These are phyloP conservation scores for Phoma sp. DNA, from an alignment of 2,329 filamentous ascomycete genomes.

Conservation along the genomic window DNA sequence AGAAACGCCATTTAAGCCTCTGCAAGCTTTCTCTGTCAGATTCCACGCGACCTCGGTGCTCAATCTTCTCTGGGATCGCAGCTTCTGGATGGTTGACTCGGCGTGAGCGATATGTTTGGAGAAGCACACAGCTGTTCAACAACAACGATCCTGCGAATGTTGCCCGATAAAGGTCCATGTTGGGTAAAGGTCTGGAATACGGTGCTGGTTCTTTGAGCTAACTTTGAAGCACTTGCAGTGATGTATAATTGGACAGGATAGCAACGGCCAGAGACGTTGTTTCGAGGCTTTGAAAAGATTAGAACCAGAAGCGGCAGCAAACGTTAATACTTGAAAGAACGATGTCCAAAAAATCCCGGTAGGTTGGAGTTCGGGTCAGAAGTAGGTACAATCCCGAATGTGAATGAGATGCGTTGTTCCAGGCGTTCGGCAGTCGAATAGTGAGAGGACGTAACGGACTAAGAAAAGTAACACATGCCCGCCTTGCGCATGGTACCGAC, in stretches of 20 bases:
- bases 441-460: constrained; percentile 4
- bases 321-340: neutral
- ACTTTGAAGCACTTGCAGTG: neutral
- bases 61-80: constrained; percentile 26
- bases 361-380: neutral
- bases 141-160: constrained; percentile 38
- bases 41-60: constrained; percentile 32
- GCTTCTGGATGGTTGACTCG: constrained; percentile 13
- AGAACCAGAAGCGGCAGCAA: neutral
- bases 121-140: constrained; percentile 36
- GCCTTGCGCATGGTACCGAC: constrained; percentile 7
- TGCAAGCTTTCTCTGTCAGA: constrained; percentile 37
- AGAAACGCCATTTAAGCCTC: constrained; percentile 52
- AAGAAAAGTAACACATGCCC: neutral
- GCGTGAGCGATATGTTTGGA: constrained; percentile 35
- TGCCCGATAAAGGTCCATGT: constrained; percentile 41
- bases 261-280: neutral
- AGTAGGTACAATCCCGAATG: constrained; percentile 1
- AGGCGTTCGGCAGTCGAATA: constrained; percentile 2
- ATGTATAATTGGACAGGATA: neutral
- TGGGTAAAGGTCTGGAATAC: constrained; percentile 9
- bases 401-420: constrained; percentile 6
- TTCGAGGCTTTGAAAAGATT: neutral
- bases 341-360: neutral
- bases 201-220: neutral